Conservation (phyloP, 2,329 filamentous ascomycete species). For the Penicillium sp. region DNA sequence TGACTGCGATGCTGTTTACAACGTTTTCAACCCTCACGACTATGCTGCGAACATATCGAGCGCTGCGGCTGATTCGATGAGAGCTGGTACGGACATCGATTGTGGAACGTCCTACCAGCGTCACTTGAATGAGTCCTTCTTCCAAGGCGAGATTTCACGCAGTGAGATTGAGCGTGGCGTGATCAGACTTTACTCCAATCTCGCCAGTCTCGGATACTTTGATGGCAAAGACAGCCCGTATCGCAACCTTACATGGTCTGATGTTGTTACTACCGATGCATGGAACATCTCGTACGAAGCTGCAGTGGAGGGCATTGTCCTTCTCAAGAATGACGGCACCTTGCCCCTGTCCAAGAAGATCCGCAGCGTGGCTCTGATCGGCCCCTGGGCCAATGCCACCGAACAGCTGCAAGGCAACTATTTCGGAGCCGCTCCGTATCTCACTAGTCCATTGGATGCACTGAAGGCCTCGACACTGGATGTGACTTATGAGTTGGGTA, state of each 20-base stretch:
- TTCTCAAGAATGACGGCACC: constrained; percentile 56
- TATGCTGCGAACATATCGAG: constrained; percentile 45
- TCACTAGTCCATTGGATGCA: constrained; percentile 56
- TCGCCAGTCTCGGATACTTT: constrained; percentile 56
- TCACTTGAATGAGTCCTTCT: constrained; percentile 47
- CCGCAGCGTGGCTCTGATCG: constrained; percentile 56
- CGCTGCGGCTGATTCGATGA: constrained; percentile 52
- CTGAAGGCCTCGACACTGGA: constrained; percentile 50
- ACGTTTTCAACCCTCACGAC: constrained; percentile 60
- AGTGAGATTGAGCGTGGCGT: constrained; percentile 51
- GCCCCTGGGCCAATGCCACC: constrained; percentile 61
- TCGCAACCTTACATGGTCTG: constrained; percentile 54
- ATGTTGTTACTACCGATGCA: constrained; percentile 58
- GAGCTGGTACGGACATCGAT: constrained; percentile 56
- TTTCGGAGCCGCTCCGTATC: constrained; percentile 57
- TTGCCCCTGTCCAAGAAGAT: constrained; percentile 47
- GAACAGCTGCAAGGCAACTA: constrained; percentile 63
- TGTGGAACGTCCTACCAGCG: constrained; percentile 54
- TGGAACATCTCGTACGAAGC: constrained; percentile 60
- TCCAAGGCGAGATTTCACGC: constrained; percentile 48
- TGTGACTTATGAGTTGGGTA: constrained; percentile 49
- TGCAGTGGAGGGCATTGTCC: constrained; percentile 47
- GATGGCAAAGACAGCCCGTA: constrained; percentile 50
- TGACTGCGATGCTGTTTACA: constrained; percentile 65
- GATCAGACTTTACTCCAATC: constrained; percentile 51